These are phyloP conservation scores for Pseudocercospora fijiensis DNA, from an alignment of 2,329 filamentous ascomycete genomes.

Conservation along the genomic window DNA sequence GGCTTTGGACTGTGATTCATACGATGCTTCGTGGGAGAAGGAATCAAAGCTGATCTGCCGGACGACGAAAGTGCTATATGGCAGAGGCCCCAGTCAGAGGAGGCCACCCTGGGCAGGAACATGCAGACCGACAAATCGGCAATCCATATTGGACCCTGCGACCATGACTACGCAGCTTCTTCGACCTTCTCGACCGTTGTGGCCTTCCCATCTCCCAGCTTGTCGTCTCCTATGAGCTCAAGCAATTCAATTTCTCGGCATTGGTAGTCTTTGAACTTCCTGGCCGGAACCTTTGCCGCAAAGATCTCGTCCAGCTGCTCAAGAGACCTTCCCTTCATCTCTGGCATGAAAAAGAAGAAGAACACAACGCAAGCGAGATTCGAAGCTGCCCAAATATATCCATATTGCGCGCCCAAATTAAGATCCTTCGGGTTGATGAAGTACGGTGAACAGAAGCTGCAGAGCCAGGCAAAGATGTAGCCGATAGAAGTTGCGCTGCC, in stretches of 20 bases:
- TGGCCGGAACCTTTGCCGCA: conserved; percentile 4
- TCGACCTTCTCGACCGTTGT: neutral
- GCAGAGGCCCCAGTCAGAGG: too few relatives aligned
- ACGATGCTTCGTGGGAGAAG: too few relatives aligned
- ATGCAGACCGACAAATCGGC: too few relatives aligned
- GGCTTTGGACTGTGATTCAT: neutral
- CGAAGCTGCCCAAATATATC: neutral
- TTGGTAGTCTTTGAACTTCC: conserved; percentile 6
- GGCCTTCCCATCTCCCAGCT: neutral
- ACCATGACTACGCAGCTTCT: neutral
- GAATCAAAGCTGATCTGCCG: too few relatives aligned
- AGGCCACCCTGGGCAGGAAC: too few relatives aligned
- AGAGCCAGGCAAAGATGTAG: neutral
- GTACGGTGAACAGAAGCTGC: neutral
- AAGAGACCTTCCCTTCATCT: conserved; percentile 8
- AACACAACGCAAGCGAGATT: neutral
- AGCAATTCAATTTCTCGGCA: neutral
- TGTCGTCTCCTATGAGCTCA: neutral
- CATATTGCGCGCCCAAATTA: neutral
- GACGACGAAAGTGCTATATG: too few relatives aligned
- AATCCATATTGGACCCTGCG: too few relatives aligned
- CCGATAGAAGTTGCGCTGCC: neutral
- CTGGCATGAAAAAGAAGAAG: conserved; percentile 12
- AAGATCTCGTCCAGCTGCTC: conserved; percentile 18
- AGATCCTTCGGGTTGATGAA: neutral